Base-by-base conservation (phyloP, 2,329 filamentous ascomycete species). In the Fusarium nodosum region DNA sequence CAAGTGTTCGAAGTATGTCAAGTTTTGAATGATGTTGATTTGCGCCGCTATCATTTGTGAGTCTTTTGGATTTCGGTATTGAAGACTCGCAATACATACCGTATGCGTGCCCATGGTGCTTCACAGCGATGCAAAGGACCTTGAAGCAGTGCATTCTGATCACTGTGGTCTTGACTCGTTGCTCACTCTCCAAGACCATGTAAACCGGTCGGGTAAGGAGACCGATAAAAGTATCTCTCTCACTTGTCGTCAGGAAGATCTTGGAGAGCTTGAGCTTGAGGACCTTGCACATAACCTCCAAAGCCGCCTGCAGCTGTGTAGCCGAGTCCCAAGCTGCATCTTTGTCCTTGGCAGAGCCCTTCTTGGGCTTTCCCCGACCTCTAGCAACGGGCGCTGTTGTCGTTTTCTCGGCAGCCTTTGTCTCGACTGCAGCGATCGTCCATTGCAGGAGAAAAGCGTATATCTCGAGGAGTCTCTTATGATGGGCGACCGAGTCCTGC, bases 1-100 rank as follows among this genome's bases (percentile, higher is more conserved):
- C n/a, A 99, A 83, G 79, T 99, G 96, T 81, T 99, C 96, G 75
- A 98, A 99, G 78, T 99, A 99, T 7, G 96, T 97, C 71, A 99
- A 82, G 77, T 96, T 98, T 79, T 99, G 96, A 56, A 98, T 94
- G 75, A 99, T 97, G 46, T 94, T 97, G 48, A 97, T 98, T 85
- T 99, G 96, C 3, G 96, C 96, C 53, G 93, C 93, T 97, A 74
- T 11, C 41, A 26, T 8, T 26, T 47, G 67, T 83, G 57, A 81
- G 77, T 68, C 60, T 70, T 31, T 15, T 18, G 24, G 30, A 26
- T 33, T 5, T 38, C 4, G 34, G 13, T 13, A 18, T 12, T 26
- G 18, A 26, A 44, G 22, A 26, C 18, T 36, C 18, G 41, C 8
- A n/a, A 6, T 34, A 60, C 68, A 53, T 85, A 95, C 93, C 94